Conservation (phyloP, 1,284 basidiomycete genomes). For the Tilletiopsis washingtonensis region DNA sequence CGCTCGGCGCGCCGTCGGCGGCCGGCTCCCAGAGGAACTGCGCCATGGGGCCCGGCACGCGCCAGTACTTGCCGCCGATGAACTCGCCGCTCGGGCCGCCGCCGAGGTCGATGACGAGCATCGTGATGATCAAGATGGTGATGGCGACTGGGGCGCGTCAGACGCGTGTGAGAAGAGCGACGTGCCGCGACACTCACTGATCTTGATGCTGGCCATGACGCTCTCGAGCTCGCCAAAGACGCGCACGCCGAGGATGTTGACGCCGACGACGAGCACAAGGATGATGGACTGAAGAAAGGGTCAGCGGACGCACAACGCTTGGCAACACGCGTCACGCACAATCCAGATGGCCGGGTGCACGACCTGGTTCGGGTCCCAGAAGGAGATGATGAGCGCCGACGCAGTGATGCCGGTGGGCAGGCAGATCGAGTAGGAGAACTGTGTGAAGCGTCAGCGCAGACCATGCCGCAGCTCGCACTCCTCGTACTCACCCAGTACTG, state of each 20-base stretch:
- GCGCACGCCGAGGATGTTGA: conserved; percentile 60
- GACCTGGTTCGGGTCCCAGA: conserved; percentile 52
- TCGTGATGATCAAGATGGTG: conserved; percentile 28
- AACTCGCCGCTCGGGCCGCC: conserved; percentile 23
- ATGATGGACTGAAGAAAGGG: too few species aligned
- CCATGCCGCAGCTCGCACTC: too few species aligned
- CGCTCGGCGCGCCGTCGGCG: conserved; percentile 17
- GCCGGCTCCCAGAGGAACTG: conserved; percentile 26
- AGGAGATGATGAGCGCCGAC: conserved; percentile 65
- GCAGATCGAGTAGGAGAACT: conserved; percentile 49
- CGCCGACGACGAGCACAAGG: conserved; percentile 60
- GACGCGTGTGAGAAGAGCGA: background rate
- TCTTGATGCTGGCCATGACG: conserved; percentile 37
- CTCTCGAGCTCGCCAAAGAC: conserved; percentile 38
- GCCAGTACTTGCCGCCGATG: conserved; percentile 40
- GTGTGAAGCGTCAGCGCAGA: too few species aligned
- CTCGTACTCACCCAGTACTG: too few species aligned
- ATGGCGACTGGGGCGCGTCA: conserved; percentile 7
- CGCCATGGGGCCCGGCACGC: conserved; percentile 50
- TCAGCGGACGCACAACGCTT: too few species aligned
- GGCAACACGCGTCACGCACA: too few species aligned
- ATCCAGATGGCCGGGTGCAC: conserved; percentile 67
- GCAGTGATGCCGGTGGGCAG: conserved; percentile 73
- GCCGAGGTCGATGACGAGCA: conserved; percentile 33
- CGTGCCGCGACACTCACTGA: too few species aligned